These are phyloP conservation scores for Talaromyces sp. DNA, from an alignment of 2,329 filamentous ascomycete genomes.

Conservation along the genomic window DNA sequence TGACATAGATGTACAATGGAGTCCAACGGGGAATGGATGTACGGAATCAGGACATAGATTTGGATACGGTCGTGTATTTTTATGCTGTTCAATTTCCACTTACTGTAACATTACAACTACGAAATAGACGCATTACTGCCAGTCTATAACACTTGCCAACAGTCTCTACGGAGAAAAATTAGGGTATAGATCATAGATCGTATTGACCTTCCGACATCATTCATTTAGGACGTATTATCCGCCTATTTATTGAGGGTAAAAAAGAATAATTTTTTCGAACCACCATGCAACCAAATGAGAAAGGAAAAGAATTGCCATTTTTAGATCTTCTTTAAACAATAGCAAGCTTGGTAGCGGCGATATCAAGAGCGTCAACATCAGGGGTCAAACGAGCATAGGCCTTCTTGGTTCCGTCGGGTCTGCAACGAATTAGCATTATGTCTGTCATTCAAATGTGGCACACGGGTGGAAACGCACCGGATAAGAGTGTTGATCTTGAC, in stretches of 20 bases:
- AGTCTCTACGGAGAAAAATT: background rate
- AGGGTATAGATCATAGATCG: background rate
- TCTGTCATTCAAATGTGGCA: conserved; percentile 33
- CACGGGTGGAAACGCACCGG: conserved; percentile 57
- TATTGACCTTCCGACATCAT: conserved; percentile 3
- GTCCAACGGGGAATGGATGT: background rate
- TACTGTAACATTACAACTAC: conserved; percentile 3
- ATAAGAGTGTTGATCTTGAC: conserved; percentile 99
- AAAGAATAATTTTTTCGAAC: background rate
- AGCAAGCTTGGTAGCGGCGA: conserved; percentile 97
- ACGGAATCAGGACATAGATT: background rate
- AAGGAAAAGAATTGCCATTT: conserved; percentile 23
- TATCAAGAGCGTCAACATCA: conserved; percentile 97
- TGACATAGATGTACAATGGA: background rate
- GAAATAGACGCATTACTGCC: background rate
- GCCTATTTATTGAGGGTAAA: background rate
- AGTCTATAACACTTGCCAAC: too few relatives aligned
- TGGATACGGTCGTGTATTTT: conserved; percentile 4
- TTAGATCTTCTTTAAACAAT: conserved; percentile 70
- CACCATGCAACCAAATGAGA: conserved; percentile 44
- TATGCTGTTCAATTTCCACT: conserved; percentile 1
- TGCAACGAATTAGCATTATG: background rate
- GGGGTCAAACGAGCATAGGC: conserved; percentile 92
- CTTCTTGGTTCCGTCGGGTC: conserved; percentile 98
- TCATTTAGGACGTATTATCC: conserved; percentile 6